These are phyloP conservation scores for Crepidotus variabilis DNA, from an alignment of 768 basidiomycete genomes.

Conservation along the genomic window DNA sequence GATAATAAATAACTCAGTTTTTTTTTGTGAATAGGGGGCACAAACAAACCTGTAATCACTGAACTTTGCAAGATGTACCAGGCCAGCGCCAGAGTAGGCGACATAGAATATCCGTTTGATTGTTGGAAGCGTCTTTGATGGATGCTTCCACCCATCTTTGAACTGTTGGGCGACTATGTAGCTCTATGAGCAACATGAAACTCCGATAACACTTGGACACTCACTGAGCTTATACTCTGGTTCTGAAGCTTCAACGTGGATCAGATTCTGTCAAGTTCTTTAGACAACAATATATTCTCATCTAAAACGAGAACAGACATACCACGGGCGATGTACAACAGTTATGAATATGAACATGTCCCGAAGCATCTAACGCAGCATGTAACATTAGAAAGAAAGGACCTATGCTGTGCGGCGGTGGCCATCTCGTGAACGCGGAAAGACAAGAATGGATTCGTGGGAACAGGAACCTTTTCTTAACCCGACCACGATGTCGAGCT, in stretches of 20 bases:
- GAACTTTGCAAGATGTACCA: constrained; percentile 22
- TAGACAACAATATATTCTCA: neutral
- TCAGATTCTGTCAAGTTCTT: constrained; percentile 16
- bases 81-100: constrained; percentile 19
- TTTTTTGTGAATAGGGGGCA: no score
- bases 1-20: neutral
- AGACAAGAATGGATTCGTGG: neutral
- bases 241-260: constrained; percentile 16
- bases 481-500: neutral
- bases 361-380: constrained; percentile 22
- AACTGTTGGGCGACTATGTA: constrained; percentile 20
- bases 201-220: neutral
- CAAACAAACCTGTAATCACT: constrained; percentile 23
- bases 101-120: constrained; percentile 25
- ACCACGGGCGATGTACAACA: constrained; percentile 19
- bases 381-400: constrained; percentile 15
- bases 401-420: neutral
- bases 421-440: neutral
- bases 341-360: constrained; percentile 20
- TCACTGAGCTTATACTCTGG: constrained; percentile 19
- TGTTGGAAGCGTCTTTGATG: constrained; percentile 15
- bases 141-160: constrained; percentile 23
- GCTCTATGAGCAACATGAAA: neutral
- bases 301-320: neutral
- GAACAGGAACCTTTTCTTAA: neutral